phyloP scores from a whole-genome alignment of 129 eudicot genomes.

The Flaveria sonorensis region DNA sequence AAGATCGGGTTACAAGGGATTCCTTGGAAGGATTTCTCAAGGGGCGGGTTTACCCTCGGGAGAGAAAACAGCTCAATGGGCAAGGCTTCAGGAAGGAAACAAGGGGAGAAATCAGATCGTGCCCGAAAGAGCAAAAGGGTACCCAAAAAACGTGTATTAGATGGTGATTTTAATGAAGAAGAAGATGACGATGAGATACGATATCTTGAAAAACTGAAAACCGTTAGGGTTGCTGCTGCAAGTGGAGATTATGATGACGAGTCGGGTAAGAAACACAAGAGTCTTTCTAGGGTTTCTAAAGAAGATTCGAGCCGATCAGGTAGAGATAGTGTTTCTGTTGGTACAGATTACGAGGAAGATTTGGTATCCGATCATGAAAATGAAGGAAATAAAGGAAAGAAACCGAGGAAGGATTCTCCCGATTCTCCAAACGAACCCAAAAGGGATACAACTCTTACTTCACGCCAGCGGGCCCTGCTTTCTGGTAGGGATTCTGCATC shows the following conservation, averaged over 20 bases:
- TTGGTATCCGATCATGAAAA: constrained; percentile 54
- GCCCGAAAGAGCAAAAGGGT: constrained; percentile 83
- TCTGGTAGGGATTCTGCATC: constrained; percentile 65
- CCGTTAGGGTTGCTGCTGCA: constrained; percentile 55
- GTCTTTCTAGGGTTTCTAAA: constrained; percentile 63
- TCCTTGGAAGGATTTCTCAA: constrained; percentile 81
- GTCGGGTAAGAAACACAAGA: constrained; percentile 51
- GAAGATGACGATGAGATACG: constrained; percentile 93
- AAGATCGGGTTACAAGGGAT: constrained; percentile 60
- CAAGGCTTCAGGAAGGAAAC: constrained; percentile 47
- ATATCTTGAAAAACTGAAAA: constrained; percentile 74
- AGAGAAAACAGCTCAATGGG: constrained; percentile 52
- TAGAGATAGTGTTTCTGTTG: constrained; percentile 51
- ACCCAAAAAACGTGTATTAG: constrained; percentile 71
- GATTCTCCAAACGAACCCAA: constrained; percentile 66
- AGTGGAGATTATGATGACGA: constrained; percentile 60
- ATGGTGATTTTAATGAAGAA: constrained; percentile 76
- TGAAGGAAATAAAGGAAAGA: constrained; percentile 61
- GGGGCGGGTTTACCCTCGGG: constrained; percentile 50
- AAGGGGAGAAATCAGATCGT: constrained; percentile 64
- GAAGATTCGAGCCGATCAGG: constrained; percentile 44
- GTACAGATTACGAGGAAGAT: constrained; percentile 74
- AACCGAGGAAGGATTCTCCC: constrained; percentile 53
- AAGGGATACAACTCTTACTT: constrained; percentile 72
- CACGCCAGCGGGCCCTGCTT: constrained; percentile 84